Base-by-base conservation (phyloP, 2,329 filamentous ascomycete species). In the Helotiales sp. region DNA sequence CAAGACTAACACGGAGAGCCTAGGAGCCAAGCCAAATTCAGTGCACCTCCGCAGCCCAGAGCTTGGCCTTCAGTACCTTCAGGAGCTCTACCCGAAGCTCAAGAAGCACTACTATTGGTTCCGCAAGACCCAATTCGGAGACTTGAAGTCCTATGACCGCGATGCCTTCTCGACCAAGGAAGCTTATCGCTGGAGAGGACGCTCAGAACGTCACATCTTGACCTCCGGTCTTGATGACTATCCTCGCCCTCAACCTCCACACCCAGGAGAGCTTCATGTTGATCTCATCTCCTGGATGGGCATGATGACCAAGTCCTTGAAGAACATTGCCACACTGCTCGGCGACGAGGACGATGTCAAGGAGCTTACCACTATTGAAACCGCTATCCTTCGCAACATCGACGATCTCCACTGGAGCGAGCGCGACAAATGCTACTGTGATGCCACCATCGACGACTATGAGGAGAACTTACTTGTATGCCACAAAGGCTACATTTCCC, bases 191-290 rank as follows among this genome's bases (percentile, higher is more conserved):
- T 99, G 95, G 95, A 88, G 92, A 55, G 95, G 95, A 61, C 89
- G 95, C 57, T 95, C 90, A 7, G 84, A 90, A 31, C 84, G 86
- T 48, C 95, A 98, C 72, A 89, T 96, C 61, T 81, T 99, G 49
- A 96, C 95, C 5, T 96, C 92, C 52, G 95, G 95, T 2, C 83
- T 99, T 1, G 95, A 99, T 69, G 95, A 99, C 76, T 99, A 98
- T 71, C 95, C 95, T 50, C 90, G 95, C 49, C 83, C 95, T 8
- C 91, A 96, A 73, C 93, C 95, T 13, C 95, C 95, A 25, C 93
- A 97, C 72, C 93, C 95, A 0, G 93, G 91, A 68, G 95, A 99
- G 83, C 82, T 99, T 50, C 93, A 99, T 72, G 87, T 96, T 29
- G 95, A 99, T 74, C 81, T 98, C 54, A 89, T 99, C 73, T 90